Base-by-base conservation (phyloP, 106 monocot species). In the Cymbidium sinense region DNA sequence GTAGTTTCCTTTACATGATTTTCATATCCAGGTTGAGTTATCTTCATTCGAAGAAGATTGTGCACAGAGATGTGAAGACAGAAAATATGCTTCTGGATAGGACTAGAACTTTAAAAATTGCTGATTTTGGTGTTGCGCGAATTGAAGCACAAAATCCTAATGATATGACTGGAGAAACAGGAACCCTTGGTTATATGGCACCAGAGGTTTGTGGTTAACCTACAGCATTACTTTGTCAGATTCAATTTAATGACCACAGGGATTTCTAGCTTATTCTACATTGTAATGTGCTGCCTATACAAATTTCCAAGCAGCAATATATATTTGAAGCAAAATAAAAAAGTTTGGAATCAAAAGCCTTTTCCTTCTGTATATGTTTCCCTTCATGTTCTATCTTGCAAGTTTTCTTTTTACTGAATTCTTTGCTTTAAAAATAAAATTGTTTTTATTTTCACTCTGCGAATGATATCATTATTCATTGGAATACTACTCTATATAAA, bases 111-210 rank as follows among this genome's bases (percentile, higher is more conserved):
- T 89, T 96, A 50, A 96, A 96, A 83, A 96, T 96, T 77, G 93
- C 93, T 21, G 95, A 93, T 70, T 96, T 96, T 84, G 95, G 95
- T 69, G 95, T 95, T 83, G 95, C 95, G 35, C 90, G 95, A 76
- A 81, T 93, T n/a, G 95, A 93, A 76, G 90, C 90, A 76, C 83
- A 81, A 76, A 96, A 96, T 80, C 95, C 90, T 64, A 93, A 91
- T 80, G 95, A 96, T 70, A 96, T 96, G 95, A 96, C 95, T 5
- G 95, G 93, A 18, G 95, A 96, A 81, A 96, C 95, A 27, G 91
- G 91, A 79, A 92, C 93, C 3, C 89, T 90, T 64, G 93, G 93
- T 79, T 93, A 93, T 82, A 93, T 93, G 93, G 93, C 93, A 79
- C 93, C 93, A 70, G 93, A 88, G 87, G 89, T 75, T 62, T n/a